Evolutionary conservation across 73 alveolate species (phyloP).

Genomic region (Paramecium pentaurelia): DNA sequence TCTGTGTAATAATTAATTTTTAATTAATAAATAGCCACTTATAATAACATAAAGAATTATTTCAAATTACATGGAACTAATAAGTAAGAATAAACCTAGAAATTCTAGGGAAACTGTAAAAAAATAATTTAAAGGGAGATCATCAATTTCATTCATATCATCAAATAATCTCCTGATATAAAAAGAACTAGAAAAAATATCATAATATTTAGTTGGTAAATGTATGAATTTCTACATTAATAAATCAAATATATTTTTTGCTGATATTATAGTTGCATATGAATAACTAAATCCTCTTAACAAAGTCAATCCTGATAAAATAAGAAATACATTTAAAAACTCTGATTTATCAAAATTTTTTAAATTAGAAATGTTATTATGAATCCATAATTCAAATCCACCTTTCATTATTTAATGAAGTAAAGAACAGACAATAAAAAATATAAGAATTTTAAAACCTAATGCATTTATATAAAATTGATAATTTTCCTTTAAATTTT

Average conservation of each 20-base stretch:
- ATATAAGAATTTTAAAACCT: constrained; percentile 14
- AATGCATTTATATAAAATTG: constrained; percentile 35
- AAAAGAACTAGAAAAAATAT: neutral
- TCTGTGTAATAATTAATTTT: neutral
- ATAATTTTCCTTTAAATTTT: constrained; percentile 47
- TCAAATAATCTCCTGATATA: constrained; percentile 13
- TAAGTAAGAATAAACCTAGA: neutral
- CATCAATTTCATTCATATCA: constrained; percentile 41
- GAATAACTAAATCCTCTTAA: constrained; percentile 51
- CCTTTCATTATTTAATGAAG: constrained; percentile 47
- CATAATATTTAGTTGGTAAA: neutral
- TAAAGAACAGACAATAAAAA: neutral
- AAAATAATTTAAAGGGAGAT: constrained; percentile 16
- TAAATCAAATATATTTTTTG: constrained; percentile 38
- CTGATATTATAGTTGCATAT: constrained; percentile 37
- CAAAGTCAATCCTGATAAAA: neutral
- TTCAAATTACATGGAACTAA: neutral
- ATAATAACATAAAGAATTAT: neutral
- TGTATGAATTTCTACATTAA: constrained; percentile 16
- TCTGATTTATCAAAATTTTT: neutral
- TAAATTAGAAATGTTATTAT: neutral
- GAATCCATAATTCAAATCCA: constrained; percentile 48
- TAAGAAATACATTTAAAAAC: neutral
- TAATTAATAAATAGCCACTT: neutral
- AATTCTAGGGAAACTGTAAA: neutral